Evolutionary conservation across 2,329 filamentous ascomycete species (phyloP).

Genomic region (Fusarium buharicum): DNA sequence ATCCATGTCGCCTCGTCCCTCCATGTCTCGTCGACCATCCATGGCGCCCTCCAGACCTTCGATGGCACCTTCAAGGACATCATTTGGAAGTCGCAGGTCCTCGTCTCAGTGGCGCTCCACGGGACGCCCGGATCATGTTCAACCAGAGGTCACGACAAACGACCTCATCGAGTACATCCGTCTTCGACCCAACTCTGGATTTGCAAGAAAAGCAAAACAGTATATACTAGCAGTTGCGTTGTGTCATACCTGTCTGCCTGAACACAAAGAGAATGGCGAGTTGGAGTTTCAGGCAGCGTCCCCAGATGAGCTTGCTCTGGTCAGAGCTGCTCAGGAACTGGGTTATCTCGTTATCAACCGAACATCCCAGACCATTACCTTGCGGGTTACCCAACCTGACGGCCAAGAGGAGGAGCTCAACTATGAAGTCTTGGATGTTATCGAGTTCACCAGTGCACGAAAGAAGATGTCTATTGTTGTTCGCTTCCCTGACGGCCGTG

Average conservation of each 20-base stretch:
- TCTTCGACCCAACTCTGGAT: constrained; percentile 77
- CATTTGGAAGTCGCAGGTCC: constrained; percentile 53
- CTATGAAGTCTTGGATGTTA: constrained; percentile 85
- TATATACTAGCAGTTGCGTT: constrained; percentile 87
- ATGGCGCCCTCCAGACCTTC: constrained; percentile 45
- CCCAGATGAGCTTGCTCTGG: constrained; percentile 88
- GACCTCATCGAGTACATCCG: constrained; percentile 84
- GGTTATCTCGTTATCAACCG: constrained; percentile 82
- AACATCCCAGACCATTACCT: constrained; percentile 73
- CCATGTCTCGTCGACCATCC: constrained; percentile 41
- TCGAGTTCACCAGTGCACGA: constrained; percentile 89
- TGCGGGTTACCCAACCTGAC: constrained; percentile 55
- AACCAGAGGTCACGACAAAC: constrained; percentile 71
- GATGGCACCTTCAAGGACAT: constrained; percentile 46
- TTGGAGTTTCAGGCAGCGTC: constrained; percentile 89
- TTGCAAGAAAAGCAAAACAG: constrained; percentile 81
- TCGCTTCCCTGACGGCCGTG: constrained; percentile 82
- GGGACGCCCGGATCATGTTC: constrained; percentile 59
- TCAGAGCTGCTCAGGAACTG: constrained; percentile 84
- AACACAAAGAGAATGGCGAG: constrained; percentile 72
- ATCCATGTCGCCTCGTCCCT: constrained; percentile 43
- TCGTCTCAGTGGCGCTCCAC: constrained; percentile 63
- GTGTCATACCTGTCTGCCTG: constrained; percentile 91
- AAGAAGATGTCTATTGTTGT: constrained; percentile 93
- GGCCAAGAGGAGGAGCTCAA: constrained; percentile 62